A percentile compares a stretch with the other conserved stretches of the same genome.
These are phyloP conservation scores for Teratosphaeria nubilosa DNA, from an alignment of 2,329 filamentous ascomycete genomes.

Conservation along the genomic window DNA sequence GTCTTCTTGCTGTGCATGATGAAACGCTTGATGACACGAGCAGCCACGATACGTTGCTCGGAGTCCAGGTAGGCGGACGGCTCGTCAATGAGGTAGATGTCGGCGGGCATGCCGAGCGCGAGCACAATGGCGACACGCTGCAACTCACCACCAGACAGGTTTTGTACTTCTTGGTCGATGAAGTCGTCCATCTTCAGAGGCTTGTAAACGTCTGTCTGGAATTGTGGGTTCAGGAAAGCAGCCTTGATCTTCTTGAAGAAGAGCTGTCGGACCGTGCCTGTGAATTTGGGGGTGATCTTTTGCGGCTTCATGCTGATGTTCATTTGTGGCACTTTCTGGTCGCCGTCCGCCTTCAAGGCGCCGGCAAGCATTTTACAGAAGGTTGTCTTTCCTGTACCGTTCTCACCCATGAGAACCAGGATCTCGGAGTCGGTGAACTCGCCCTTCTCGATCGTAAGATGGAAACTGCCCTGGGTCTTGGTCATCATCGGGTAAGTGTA, in stretches of 20 bases:
- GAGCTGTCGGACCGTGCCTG: conserved; percentile 89
- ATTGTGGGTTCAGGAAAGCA: conserved; percentile 90
- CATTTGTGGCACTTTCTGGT: conserved; percentile 74
- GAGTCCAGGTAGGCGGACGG: conserved; percentile 96
- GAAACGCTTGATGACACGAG: conserved; percentile 97
- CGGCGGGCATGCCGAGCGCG: conserved; percentile 86
- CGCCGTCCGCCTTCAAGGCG: conserved; percentile 79
- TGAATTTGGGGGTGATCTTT: conserved; percentile 97
- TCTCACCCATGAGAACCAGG: conserved; percentile 99
- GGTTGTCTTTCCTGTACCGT: conserved; percentile 97
- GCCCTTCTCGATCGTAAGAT: conserved; percentile 69
- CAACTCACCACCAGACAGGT: conserved; percentile 97
- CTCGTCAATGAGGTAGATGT: conserved; percentile 98
- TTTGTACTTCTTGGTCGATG: conserved; percentile 98
- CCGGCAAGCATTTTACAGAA: conserved; percentile 96
- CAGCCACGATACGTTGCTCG: conserved; percentile 95
- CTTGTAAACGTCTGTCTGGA: conserved; percentile 99
- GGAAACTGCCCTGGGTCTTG: conserved; percentile 85
- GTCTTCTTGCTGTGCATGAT: conserved; percentile 99
- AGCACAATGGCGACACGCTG: conserved; percentile 98
- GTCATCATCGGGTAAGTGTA: conserved; percentile 86
- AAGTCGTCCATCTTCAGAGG: conserved; percentile 98
- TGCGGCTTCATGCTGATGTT: conserved; percentile 99
- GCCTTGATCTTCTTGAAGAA: conserved; percentile 99
- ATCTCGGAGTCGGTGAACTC: conserved; percentile 97